A percentile compares a stretch with the other conserved stretches of the same genome.
Conservation (phyloP, 306 rosid genomes). For the Cucurbita argyrosperma region DNA sequence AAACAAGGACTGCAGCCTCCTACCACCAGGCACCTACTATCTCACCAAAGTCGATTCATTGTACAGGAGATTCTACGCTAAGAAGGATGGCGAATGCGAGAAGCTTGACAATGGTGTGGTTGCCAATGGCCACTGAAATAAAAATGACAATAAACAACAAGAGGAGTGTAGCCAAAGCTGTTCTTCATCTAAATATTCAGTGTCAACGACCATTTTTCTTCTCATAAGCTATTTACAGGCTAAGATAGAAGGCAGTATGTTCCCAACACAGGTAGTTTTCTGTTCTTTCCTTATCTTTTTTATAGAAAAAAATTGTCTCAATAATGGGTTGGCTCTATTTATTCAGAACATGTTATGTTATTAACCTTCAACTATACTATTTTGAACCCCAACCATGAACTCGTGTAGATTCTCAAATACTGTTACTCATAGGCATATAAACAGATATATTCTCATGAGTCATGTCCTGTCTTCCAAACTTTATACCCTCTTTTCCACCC, state of each 20-base stretch:
- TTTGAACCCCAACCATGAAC: too few relatives aligned
- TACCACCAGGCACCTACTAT: conserved; percentile 77
- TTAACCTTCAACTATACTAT: too few relatives aligned
- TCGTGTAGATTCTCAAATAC: too few relatives aligned
- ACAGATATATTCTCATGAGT: too few relatives aligned
- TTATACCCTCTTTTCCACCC: too few relatives aligned
- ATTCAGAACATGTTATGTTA: too few relatives aligned
- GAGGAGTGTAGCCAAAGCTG: background rate
- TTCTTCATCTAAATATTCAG: background rate
- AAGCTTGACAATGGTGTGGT: conserved; percentile 20
- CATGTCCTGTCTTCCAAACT: too few relatives aligned
- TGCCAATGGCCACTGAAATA: conserved; percentile 55
- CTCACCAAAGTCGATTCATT: conserved; percentile 85
- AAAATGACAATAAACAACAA: background rate
- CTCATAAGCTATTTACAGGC: background rate
- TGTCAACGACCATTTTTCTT: background rate
- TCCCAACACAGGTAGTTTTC: background rate
- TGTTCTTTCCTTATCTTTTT: background rate
- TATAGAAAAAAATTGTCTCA: too few relatives aligned
- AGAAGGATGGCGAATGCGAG: conserved; percentile 23
- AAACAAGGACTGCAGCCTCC: conserved; percentile 66
- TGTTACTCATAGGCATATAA: too few relatives aligned
- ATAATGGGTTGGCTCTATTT: too few relatives aligned
- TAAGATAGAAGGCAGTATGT: background rate
- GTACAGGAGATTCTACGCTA: conserved; percentile 73